Evolutionary conservation across 2,329 filamentous ascomycete species (phyloP).

Genomic region (Epicoccum nigrum): DNA sequence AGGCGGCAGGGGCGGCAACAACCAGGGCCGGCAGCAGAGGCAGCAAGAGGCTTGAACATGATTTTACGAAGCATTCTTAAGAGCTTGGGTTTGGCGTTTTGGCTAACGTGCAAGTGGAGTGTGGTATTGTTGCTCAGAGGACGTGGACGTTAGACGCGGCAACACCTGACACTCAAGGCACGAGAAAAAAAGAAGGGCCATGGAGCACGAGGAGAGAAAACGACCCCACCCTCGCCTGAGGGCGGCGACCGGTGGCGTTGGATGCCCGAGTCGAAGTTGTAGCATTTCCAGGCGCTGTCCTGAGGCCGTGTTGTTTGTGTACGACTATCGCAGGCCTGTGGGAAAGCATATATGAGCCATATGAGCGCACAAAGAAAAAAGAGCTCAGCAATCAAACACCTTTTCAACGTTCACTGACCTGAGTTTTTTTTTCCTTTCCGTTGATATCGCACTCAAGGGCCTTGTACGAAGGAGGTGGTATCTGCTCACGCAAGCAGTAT

Average conservation of each 20-base stretch:
- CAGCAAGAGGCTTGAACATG: constrained; percentile 40
- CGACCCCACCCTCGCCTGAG: not conserved
- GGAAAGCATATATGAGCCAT: no score
- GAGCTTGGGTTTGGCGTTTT: constrained; percentile 31
- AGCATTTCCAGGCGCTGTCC: constrained; percentile 11
- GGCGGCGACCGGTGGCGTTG: constrained; percentile 7
- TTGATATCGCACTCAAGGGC: no score
- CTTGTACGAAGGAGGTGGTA: no score
- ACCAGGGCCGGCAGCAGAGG: constrained; percentile 43
- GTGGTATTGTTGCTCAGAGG: constrained; percentile 13
- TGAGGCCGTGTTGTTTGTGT: constrained; percentile 16
- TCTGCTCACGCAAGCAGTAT: no score
- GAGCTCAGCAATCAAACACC: constrained; percentile 19
- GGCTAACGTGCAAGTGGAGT: constrained; percentile 21
- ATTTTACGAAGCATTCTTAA: constrained; percentile 22
- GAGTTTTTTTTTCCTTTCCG: not conserved
- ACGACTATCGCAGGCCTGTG: constrained; percentile 20
- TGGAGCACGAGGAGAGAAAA: not conserved
- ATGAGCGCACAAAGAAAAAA: constrained; percentile 20
- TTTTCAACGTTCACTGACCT: constrained; percentile 9
- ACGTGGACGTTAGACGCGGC: constrained; percentile 9
- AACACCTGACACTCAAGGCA: constrained; percentile 12
- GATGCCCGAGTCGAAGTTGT: constrained; percentile 1
- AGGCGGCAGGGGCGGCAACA: no score
- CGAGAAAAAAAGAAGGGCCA: constrained; percentile 12